Evolutionary conservation across 2,329 filamentous ascomycete species (phyloP).

Genomic region (Aspergillus aculeatus): DNA sequence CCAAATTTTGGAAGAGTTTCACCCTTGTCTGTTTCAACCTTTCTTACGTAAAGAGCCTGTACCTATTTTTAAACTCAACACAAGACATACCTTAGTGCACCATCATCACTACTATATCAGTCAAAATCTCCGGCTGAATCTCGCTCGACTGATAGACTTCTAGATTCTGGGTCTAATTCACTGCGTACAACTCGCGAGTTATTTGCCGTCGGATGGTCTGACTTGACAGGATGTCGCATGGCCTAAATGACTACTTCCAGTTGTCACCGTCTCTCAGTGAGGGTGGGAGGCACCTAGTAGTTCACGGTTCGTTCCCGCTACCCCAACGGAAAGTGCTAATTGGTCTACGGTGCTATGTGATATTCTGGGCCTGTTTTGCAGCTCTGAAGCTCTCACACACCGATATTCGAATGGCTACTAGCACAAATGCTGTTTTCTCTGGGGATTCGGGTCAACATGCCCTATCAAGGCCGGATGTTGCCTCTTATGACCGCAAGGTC

Average conservation of each 20-base stretch:
- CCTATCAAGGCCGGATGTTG: neutral
- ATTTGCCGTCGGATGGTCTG: too few relatives aligned
- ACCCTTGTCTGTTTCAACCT: neutral
- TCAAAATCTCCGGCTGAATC: neutral
- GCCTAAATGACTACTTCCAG: neutral
- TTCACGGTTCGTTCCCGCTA: neutral
- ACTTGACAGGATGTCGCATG: neutral
- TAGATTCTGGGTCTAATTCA: neutral
- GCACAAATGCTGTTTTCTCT: too few relatives aligned
- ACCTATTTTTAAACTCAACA: neutral
- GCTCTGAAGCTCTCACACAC: too few relatives aligned
- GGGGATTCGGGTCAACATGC: neutral
- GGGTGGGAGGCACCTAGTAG: too few relatives aligned
- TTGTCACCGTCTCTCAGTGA: neutral
- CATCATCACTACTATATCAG: neutral
- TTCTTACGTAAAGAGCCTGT: conserved; percentile 1
- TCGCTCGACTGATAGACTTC: neutral
- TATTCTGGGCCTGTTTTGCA: too few relatives aligned
- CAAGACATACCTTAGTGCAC: neutral
- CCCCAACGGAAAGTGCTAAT: neutral
- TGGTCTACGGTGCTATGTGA: too few relatives aligned
- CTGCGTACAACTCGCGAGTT: too few relatives aligned
- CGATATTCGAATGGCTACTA: too few relatives aligned
- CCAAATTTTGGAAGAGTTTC: neutral
- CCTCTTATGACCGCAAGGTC: neutral